Conservation (phyloP, 495 filamentous ascomycete species). For the Penicillium egyptiacum region DNA sequence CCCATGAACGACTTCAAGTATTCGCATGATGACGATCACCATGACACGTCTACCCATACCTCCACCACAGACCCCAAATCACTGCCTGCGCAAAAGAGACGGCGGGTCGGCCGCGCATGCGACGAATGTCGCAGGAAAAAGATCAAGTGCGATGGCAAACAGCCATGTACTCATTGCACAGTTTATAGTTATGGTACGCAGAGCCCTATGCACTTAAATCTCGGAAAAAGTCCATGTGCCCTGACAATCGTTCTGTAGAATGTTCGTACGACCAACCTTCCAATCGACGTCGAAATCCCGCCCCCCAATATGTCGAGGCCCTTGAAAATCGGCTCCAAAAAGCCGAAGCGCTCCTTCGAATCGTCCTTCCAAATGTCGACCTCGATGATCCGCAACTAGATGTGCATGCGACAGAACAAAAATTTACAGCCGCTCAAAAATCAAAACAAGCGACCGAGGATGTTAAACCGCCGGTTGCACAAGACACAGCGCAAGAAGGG, state of each 20-base stretch:
- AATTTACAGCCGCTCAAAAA: slow-evolving; percentile 30
- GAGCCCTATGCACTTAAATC: slow-evolving; percentile 6
- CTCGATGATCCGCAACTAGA: slow-evolving; percentile 81
- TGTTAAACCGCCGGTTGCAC: slow-evolving; percentile 12
- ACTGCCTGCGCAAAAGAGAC: slow-evolving; percentile 77
- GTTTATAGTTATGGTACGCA: slow-evolving; percentile 96
- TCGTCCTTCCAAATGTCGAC: slow-evolving; percentile 82
- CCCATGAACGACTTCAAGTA: slow-evolving; percentile 23
- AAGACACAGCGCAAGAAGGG: slow-evolving; percentile 28
- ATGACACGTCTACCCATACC: slow-evolving; percentile 18
- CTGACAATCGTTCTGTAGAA: slow-evolving; percentile 58
- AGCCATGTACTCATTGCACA: slow-evolving; percentile 96
- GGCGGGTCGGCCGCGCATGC: slow-evolving; percentile 87
- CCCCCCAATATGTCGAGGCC: slow-evolving; percentile 92
- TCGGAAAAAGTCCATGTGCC: slow-evolving; percentile 4
- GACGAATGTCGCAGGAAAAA: slow-evolving; percentile 97
- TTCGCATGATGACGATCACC: slow-evolving; percentile 34
- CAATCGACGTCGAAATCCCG: slow-evolving; percentile 89
- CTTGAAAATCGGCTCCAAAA: slow-evolving; percentile 81
- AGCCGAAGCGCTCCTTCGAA: slow-evolving; percentile 75
- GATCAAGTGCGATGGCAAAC: slow-evolving; percentile 97
- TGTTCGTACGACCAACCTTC: slow-evolving; percentile 99
- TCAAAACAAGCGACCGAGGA: slow-evolving; percentile 24
- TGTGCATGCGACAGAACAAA: slow-evolving; percentile 57
- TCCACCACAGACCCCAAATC: slow-evolving; percentile 33